Conservation (phyloP, 2,329 filamentous ascomycete species). For the Akanthomyces lecanii region DNA sequence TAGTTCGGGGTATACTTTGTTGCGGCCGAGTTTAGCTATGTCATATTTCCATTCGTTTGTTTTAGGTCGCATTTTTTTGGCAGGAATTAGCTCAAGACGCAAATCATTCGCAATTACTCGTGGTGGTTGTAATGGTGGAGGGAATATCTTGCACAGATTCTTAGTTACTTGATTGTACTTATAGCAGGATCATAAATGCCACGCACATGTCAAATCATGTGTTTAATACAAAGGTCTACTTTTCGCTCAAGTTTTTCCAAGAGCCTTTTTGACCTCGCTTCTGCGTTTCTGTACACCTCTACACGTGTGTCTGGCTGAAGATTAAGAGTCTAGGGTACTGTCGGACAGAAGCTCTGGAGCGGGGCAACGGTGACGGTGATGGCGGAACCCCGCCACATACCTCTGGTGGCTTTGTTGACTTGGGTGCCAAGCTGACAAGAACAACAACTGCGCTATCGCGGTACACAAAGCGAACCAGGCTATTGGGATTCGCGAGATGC, state of each 20-base stretch:
- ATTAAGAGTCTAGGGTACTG: not conserved
- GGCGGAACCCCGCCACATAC: slow-evolving; percentile 4
- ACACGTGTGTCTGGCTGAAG: not conserved
- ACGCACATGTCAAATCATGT: slow-evolving; percentile 6
- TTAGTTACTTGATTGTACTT: slow-evolving; percentile 17
- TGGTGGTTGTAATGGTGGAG: slow-evolving; percentile 12
- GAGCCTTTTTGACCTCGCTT: not conserved
- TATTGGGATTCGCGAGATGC: slow-evolving; percentile 46
- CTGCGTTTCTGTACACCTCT: not conserved
- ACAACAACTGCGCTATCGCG: not conserved
- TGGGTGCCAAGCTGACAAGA: not conserved
- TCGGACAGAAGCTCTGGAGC: not conserved
- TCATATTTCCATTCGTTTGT: slow-evolving; percentile 18
- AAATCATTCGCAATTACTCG: slow-evolving; percentile 13
- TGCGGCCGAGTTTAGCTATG: slow-evolving; percentile 19
- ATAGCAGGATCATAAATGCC: slow-evolving; percentile 7
- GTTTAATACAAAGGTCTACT: not conserved
- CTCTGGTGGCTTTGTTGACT: not conserved
- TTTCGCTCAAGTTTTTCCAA: not conserved
- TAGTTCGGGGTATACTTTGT: not conserved
- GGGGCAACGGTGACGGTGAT: slow-evolving; percentile 14
- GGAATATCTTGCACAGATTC: slow-evolving; percentile 12
- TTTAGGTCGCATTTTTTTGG: slow-evolving; percentile 19
- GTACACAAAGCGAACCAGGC: not conserved
- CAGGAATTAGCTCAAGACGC: slow-evolving; percentile 18